These are phyloP conservation scores for Pseudonitzschia multiseries DNA, from an alignment of 108 stramenopile genomes.

Conservation along the genomic window DNA sequence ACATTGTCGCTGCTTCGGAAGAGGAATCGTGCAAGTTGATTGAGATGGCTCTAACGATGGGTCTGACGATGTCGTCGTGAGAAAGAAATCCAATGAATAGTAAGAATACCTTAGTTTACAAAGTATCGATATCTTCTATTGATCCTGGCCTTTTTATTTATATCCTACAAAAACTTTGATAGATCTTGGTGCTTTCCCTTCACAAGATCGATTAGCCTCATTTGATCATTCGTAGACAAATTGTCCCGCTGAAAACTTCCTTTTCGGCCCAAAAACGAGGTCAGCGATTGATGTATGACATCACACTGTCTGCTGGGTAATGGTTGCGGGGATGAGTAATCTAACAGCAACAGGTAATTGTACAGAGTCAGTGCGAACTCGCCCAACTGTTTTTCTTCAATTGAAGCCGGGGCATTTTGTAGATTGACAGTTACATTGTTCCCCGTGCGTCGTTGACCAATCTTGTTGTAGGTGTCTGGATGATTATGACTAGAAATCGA, in stretches of 20 bases:
- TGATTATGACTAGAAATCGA: neutral
- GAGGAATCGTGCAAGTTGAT: slow-evolving; percentile 40
- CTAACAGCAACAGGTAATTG: slow-evolving; percentile 66
- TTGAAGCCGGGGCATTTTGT: slow-evolving; percentile 20
- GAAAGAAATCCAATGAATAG: neutral
- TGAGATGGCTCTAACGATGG: slow-evolving; percentile 36
- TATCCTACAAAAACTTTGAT: slow-evolving; percentile 31
- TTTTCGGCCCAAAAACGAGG: slow-evolving; percentile 41
- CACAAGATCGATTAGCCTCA: slow-evolving; percentile 27
- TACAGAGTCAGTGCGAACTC: slow-evolving; percentile 66
- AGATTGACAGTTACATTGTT: slow-evolving; percentile 2
- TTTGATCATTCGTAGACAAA: slow-evolving; percentile 22
- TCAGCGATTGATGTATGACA: slow-evolving; percentile 62
- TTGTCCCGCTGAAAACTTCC: slow-evolving; percentile 16
- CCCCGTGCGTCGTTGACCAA: neutral
- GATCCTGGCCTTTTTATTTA: too few species aligned
- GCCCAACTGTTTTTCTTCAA: slow-evolving; percentile 51
- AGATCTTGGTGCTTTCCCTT: slow-evolving; percentile 36
- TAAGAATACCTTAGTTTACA: too few species aligned
- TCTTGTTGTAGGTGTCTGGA: neutral
- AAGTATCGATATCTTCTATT: too few species aligned
- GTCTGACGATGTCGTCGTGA: slow-evolving; percentile 18
- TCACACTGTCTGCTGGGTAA: slow-evolving; percentile 66
- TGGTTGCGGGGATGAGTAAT: slow-evolving; percentile 68
- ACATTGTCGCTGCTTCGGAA: slow-evolving; percentile 32